Evolutionary conservation across 345 rosid genomes (phyloP).

Genomic region (Salix udensis): DNA sequence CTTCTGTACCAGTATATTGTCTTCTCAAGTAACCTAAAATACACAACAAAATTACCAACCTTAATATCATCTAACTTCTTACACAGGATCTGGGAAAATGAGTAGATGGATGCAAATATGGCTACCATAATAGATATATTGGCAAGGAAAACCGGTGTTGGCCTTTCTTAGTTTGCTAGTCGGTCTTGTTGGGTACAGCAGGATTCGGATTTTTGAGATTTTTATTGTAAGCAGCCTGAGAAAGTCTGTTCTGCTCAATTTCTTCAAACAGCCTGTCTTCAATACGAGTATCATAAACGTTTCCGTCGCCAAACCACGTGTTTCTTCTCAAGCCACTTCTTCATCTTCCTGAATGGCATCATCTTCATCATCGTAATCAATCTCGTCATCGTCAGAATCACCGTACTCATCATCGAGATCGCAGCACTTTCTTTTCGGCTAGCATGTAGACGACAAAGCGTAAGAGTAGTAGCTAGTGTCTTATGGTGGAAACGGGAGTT

Average conservation of each 20-base stretch:
- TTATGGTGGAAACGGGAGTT: not conserved
- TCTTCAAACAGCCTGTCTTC: constrained; percentile 83
- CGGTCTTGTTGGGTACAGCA: constrained; percentile 32
- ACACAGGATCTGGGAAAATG: not conserved
- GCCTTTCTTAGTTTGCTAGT: constrained; percentile 35
- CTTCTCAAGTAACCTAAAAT: not conserved
- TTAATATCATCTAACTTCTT: not conserved
- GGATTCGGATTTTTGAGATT: constrained; percentile 52
- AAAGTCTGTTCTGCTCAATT: constrained; percentile 57
- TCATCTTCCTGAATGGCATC: constrained; percentile 60
- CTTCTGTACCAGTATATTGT: not conserved
- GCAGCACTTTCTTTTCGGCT: constrained; percentile 13
- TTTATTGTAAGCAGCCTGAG: constrained; percentile 63
- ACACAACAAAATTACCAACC: not conserved
- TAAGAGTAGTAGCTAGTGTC: not conserved
- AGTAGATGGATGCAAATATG: not conserved
- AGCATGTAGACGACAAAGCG: not conserved
- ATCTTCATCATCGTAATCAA: constrained; percentile 1
- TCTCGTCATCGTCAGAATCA: constrained; percentile 26
- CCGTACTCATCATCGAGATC: constrained; percentile 29
- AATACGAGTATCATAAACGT: constrained; percentile 58
- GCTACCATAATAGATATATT: not conserved
- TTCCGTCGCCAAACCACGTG: constrained; percentile 69
- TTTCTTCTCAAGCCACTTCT: constrained; percentile 61
- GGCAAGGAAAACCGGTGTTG: not conserved